phyloP scores from a whole-genome alignment of 2,329 filamentous ascomycete genomes.

The Rhexocercosporidium sp. region DNA sequence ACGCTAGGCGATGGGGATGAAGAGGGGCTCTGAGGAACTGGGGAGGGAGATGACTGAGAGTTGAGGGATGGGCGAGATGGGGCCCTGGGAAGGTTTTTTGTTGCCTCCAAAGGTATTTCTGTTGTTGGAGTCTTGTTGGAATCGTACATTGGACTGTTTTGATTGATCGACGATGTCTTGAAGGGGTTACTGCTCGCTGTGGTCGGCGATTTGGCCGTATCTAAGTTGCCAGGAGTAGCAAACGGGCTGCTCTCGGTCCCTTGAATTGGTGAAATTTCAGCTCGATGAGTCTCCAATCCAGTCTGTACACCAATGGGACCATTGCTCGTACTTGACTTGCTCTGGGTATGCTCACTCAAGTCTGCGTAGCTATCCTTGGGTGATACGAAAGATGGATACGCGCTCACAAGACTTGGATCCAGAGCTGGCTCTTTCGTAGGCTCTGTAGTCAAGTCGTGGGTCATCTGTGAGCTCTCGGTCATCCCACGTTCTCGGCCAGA shows the following conservation, averaged over 20 bases:
- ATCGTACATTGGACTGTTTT: not conserved
- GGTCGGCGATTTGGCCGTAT: not conserved
- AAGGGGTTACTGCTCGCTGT: not conserved
- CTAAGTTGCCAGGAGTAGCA: too few species aligned
- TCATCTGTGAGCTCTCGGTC: constrained; percentile 11
- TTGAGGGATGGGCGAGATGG: not conserved
- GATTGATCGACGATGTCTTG: not conserved
- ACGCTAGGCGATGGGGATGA: not conserved
- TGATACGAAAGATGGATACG: constrained; percentile 27
- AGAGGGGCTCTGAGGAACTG: not conserved
- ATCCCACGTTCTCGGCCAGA: constrained; percentile 21
- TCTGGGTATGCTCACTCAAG: not conserved
- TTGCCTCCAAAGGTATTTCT: not conserved
- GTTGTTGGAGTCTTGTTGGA: not conserved
- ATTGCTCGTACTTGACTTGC: not conserved
- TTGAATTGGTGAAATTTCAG: not conserved
- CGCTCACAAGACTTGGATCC: constrained; percentile 29
- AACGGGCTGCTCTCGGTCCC: not conserved
- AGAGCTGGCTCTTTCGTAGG: constrained; percentile 29
- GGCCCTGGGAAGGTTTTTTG: not conserved
- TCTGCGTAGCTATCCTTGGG: constrained; percentile 22
- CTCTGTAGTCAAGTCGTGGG: constrained; percentile 22
- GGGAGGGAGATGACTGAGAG: not conserved
- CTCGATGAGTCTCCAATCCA: not conserved
- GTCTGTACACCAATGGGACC: not conserved